Conservation (phyloP, 2,329 filamentous ascomycete genomes). For the Ambrosiella beaveri region DNA sequence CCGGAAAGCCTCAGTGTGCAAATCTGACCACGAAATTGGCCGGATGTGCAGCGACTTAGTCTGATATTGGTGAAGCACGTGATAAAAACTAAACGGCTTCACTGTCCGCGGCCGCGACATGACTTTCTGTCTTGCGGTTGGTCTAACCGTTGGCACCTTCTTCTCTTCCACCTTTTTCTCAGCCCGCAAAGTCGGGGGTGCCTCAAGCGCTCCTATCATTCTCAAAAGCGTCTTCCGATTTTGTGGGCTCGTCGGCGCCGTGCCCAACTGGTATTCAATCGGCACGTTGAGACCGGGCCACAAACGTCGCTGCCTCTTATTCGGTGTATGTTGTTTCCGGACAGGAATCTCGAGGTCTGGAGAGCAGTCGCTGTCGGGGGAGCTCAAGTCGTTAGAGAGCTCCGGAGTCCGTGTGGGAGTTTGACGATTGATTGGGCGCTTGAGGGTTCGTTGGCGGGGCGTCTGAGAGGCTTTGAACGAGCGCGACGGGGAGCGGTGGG, state of each 20-base stretch:
- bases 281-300: not conserved
- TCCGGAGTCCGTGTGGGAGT: not conserved
- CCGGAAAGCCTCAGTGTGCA: slow-evolving; percentile 30
- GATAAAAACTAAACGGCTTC: slow-evolving; percentile 8
- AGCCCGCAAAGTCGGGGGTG: not conserved
- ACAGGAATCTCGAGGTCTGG: not conserved
- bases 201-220: not conserved
- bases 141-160: not conserved
- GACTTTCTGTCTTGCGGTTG: not conserved
- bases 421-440: not conserved
- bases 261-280: slow-evolving; percentile 1
- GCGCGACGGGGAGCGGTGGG: not conserved
- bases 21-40: slow-evolving; percentile 39
- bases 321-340: too few species aligned
- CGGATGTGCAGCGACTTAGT: slow-evolving; percentile 28
- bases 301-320: not conserved
- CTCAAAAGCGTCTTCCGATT: not conserved
- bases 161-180: not conserved
- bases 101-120: slow-evolving; percentile 3
- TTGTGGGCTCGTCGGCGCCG: not conserved
- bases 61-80: slow-evolving; percentile 9
- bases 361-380: not conserved
- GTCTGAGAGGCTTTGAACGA: not conserved
- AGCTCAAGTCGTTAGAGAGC: not conserved
- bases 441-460: not conserved